Evolutionary conservation across 2,329 filamentous ascomycete genomes (phyloP), one percentile per base, ranked within the genome.

Genomic region (Curvularia spicifera): DNA sequence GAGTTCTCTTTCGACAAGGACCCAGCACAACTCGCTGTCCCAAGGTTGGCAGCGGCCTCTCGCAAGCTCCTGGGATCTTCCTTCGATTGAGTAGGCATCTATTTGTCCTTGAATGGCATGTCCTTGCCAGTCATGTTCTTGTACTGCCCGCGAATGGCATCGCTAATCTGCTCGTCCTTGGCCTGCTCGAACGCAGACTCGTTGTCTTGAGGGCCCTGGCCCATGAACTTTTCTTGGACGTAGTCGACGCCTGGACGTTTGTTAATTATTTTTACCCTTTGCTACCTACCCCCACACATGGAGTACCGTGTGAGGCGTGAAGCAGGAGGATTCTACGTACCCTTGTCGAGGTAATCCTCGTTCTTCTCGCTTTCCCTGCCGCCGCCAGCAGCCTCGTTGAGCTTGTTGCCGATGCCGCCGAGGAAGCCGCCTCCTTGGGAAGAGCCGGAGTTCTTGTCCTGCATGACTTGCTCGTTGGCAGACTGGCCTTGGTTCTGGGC

Each of bases 321-420:
- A 35, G 2, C 5, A 13, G n/a, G 10, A 8, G 12, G 0, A 12
- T 29, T 22, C 8, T 15, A 64, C 62, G 50, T 75, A 91, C 90
- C 88, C 81, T 95, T 95, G 80, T 95, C 91, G 51, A 95, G 85
- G n/a, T 76, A 79, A 71, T 94, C 90, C 77, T 95, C 91, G 68
- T 93, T 90, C 85, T 91, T 88, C 84, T 94, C 91, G 73, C 88
- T 87, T 77, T 90, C 81, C 33, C 78, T 78, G 37, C 91, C 91
- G 52, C 91, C 91, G 35, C 91, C 91, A 20, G 89, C 89, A 65
- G 87, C 82, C 57, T 78, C 74, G 80, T 94, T 91, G 59, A 93
- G 51, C 80, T 91, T 91, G 79, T 89, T 84, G 73, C 86, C 83
- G 64, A 93, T 75, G 59, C 87, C 86, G 59, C 84, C 81, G 48